A percentile compares a stretch with the other conserved stretches of the same genome.
These are phyloP conservation scores for Colletotrichum cordylinicola DNA, from an alignment of 2,329 filamentous ascomycete genomes.

Conservation along the genomic window DNA sequence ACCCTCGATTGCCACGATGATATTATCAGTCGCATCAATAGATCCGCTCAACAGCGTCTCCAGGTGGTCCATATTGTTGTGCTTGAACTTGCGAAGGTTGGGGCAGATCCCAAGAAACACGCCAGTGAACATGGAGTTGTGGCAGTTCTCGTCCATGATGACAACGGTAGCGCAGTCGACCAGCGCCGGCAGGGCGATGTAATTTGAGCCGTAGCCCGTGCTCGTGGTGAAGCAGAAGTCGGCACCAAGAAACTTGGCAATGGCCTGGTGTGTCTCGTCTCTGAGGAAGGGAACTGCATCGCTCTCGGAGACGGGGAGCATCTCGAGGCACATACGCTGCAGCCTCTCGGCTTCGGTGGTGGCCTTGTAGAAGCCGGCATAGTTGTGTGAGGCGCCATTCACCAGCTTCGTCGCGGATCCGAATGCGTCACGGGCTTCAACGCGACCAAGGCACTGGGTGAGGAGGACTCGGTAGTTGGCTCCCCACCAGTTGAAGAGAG, in stretches of 20 bases:
- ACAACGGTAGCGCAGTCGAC: conserved; percentile 1
- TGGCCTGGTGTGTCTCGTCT: background rate
- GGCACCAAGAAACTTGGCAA: conserved; percentile 6
- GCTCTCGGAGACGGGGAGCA: conserved; percentile 16
- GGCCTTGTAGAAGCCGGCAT: conserved; percentile 19
- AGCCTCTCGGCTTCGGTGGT: background rate
- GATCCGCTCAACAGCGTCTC: background rate
- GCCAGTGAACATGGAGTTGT: conserved; percentile 22
- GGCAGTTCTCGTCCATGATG: conserved; percentile 19
- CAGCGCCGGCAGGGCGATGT: conserved; percentile 15
- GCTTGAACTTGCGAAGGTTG: conserved; percentile 1
- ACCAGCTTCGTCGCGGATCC: background rate
- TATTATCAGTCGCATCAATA: background rate
- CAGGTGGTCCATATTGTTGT: conserved; percentile 14
- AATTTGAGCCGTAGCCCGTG: conserved; percentile 24
- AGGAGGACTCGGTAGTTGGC: conserved; percentile 19
- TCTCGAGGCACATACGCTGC: conserved; percentile 16
- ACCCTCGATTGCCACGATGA: conserved; percentile 14
- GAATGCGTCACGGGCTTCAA: background rate
- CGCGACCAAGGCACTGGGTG: background rate
- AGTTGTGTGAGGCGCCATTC: conserved; percentile 22
- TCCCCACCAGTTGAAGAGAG: conserved; percentile 22
- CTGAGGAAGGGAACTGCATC: conserved; percentile 3
- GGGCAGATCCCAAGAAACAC: conserved; percentile 1
- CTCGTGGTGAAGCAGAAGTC: conserved; percentile 22